Percentiles rank a stretch among this genome's conserved stretches.
Conservation (phyloP, 495 filamentous ascomycete genomes). For the Penicillium tannophilum region DNA sequence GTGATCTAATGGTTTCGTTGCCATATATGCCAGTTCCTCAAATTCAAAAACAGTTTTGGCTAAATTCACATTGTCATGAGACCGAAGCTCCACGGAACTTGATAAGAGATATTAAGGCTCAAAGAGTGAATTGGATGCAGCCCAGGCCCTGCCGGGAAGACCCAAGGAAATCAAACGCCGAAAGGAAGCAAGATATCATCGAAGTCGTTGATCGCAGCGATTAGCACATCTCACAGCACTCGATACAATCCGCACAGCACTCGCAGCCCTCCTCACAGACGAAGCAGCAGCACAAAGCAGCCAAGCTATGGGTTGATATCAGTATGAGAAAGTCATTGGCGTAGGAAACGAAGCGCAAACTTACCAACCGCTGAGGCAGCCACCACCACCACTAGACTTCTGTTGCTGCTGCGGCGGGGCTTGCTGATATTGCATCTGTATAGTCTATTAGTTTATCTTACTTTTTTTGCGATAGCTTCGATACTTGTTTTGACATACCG, state of each 20-base stretch:
- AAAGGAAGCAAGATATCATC: conserved; percentile 24
- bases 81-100: not conserved
- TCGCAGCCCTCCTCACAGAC: conserved; percentile 78
- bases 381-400: conserved; percentile 39
- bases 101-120: not conserved
- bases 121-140: conserved; percentile 14
- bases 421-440: conserved; percentile 27
- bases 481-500: too few species aligned
- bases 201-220: conserved; percentile 16
- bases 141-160: conserved; percentile 10
- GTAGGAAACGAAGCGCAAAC: conserved; percentile 12
- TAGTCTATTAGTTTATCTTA: not conserved
- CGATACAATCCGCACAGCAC: conserved; percentile 71
- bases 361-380: conserved; percentile 65
- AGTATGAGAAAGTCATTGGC: conserved; percentile 11
- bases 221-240: conserved; percentile 63
- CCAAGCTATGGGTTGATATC: conserved; percentile 48
- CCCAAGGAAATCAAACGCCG: conserved; percentile 25
- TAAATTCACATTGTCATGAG: not conserved
- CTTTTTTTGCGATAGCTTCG: too few species aligned
- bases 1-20: not conserved
- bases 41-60: not conserved
- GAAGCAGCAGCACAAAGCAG: conserved; percentile 75
- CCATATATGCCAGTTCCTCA: not conserved
- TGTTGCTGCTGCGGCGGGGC: conserved; percentile 11